These are phyloP conservation scores for Hapsidospora chrysogenum DNA, from an alignment of 495 filamentous ascomycete species.

Conservation along the genomic window DNA sequence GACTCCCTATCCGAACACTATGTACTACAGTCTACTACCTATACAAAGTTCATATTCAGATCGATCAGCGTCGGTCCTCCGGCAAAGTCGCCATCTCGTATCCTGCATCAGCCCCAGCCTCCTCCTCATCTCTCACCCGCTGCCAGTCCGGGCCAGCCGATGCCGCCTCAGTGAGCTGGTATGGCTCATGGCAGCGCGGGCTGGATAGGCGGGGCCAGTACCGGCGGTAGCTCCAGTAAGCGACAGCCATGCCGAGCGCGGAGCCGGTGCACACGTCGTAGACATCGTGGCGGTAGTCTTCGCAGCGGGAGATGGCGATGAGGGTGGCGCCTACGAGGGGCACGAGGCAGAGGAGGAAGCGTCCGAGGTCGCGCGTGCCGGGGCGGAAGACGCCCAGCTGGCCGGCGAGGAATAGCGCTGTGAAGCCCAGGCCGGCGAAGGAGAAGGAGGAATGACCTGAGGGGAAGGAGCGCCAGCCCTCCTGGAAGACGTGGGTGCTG, in stretches of 20 bases:
- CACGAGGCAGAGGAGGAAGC: slow-evolving; percentile 43
- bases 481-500: slow-evolving; percentile 61
- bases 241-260: slow-evolving; percentile 53
- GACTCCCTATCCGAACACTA: too few species aligned
- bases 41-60: too few species aligned
- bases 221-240: slow-evolving; percentile 68
- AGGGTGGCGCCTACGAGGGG: slow-evolving; percentile 69
- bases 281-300: slow-evolving; percentile 92
- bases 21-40: too few species aligned
- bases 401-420: slow-evolving; percentile 61
- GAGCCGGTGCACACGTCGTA: slow-evolving; percentile 75
- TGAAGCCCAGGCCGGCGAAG: slow-evolving; percentile 71
- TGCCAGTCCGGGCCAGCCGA: slow-evolving; percentile 10
- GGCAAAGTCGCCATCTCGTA: background rate
- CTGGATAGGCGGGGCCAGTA: slow-evolving; percentile 37
- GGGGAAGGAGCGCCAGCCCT: slow-evolving; percentile 88
- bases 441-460: slow-evolving; percentile 78
- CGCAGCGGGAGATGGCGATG: slow-evolving; percentile 78
- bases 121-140: slow-evolving; percentile 15
- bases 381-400: slow-evolving; percentile 69
- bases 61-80: background rate
- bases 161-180: slow-evolving; percentile 15
- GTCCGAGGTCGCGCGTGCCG: slow-evolving; percentile 36
- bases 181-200: slow-evolving; percentile 31
- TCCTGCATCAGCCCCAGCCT: slow-evolving; percentile 7